Base-by-base conservation (phyloP, 306 rosid species). In the Ceratonia siliqua region DNA sequence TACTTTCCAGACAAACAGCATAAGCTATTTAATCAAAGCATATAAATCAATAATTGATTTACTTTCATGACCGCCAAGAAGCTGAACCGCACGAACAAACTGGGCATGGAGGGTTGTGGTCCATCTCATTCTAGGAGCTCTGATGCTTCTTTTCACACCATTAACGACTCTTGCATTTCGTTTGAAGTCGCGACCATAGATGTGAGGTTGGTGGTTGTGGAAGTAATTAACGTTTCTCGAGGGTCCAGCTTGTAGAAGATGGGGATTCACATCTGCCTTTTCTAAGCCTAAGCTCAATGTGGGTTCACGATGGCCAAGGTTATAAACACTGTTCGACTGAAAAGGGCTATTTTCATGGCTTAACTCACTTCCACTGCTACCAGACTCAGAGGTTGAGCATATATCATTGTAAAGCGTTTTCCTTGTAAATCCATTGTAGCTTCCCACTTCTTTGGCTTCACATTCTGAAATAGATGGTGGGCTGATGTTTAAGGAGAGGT, bases 71-170 rank as follows among this genome's bases (percentile, higher is more conserved):
- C 98, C 98, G 35, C 98, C 98, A 62, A 93, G 98, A 61, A 90
- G 98, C 82, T 93, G 97, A 41, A 93, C 98, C 2, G 93, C 91
- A 28, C 91, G 97, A 57, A 93, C 90, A 46, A 93, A 93, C 84
- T 89, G 98, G 38, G 98, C 95, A 76, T 93, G 98, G 69, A 93
- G 98, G 38, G 97, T 93, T 0, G 93, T 80, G 9, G 97, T 93
- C 98, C 98, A 93, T 83, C 97, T 72, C 98, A 93, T 93, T 80
- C 98, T 86, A 3, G 98, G 98, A 85, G 93, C 98, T 85, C 98
- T 83, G 27, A 77, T 55, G 80, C 85, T 90, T 86, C 91, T 85
- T 79, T 67, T 90, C 53, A 78, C 87, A 5, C 84, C 84, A 9
- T 22, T 59, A 24, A 69, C 52, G 57, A 67, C 72, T 79, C 89